Conservation (phyloP, 2,329 filamentous ascomycete species). For the Penicillium sp. region DNA sequence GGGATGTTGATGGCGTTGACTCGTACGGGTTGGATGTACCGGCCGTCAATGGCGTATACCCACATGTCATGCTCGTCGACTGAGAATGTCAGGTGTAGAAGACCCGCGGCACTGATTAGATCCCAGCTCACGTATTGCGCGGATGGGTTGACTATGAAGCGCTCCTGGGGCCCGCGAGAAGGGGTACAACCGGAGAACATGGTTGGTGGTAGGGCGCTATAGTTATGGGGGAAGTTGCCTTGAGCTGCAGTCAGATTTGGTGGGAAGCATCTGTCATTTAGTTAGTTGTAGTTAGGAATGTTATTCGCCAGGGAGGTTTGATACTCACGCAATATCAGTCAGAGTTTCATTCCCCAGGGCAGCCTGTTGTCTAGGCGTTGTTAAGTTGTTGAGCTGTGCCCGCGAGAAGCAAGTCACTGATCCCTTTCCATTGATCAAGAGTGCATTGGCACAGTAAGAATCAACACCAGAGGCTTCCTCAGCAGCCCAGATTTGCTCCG, state of each 20-base stretch:
- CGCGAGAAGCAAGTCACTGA: slow-evolving; percentile 25
- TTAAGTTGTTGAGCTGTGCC: slow-evolving; percentile 30
- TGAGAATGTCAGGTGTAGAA: slow-evolving; percentile 34
- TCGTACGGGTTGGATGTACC: slow-evolving; percentile 39
- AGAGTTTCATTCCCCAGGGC: slow-evolving; percentile 20
- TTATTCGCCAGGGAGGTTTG: background rate
- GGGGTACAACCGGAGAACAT: slow-evolving; percentile 25
- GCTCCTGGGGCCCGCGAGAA: slow-evolving; percentile 23
- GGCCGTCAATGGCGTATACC: slow-evolving; percentile 44
- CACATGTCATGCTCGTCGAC: slow-evolving; percentile 46
- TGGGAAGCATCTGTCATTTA: slow-evolving; percentile 21
- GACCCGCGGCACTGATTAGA: slow-evolving; percentile 34
- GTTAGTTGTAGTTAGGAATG: slow-evolving; percentile 7
- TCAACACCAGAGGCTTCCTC: slow-evolving; percentile 33
- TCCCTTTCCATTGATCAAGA: slow-evolving; percentile 58
- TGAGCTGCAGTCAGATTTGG: slow-evolving; percentile 14
- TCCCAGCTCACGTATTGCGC: slow-evolving; percentile 37
- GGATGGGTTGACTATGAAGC: slow-evolving; percentile 31
- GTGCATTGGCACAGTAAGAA: slow-evolving; percentile 55
- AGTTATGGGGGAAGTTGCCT: slow-evolving; percentile 19
- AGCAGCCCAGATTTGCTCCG: slow-evolving; percentile 39
- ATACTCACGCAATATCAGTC: slow-evolving; percentile 27
- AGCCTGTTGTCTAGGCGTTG: slow-evolving; percentile 16
- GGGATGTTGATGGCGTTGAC: slow-evolving; percentile 36
- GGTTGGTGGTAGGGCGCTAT: slow-evolving; percentile 14